A percentile compares a stretch with the other conserved stretches of the same genome.
These are phyloP conservation scores for Cupressus sempervirens DNA, from an alignment of 75 land plant species.

Conservation along the genomic window DNA sequence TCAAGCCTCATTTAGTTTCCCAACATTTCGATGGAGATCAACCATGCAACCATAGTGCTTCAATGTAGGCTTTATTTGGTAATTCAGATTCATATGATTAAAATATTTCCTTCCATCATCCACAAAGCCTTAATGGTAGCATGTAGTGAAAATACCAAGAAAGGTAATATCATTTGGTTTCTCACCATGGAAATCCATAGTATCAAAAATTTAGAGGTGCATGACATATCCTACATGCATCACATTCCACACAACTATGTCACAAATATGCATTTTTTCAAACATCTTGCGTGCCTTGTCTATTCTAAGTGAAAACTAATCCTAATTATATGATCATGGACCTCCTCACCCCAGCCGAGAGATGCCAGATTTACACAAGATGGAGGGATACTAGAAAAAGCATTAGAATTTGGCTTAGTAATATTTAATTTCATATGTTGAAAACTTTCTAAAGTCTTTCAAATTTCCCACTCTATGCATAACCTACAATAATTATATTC, in stretches of 20 bases:
- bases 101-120: slow-evolving; percentile 13
- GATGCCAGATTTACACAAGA: slow-evolving; percentile 24
- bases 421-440: slow-evolving; percentile 14
- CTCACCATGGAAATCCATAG: slow-evolving; percentile 30
- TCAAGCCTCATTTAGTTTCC: slow-evolving; percentile 21
- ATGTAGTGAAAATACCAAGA: slow-evolving; percentile 23
- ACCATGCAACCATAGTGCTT: slow-evolving; percentile 26
- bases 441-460: slow-evolving; percentile 20
- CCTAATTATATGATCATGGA: slow-evolving; percentile 20
- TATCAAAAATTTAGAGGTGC: slow-evolving; percentile 9
- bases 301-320: slow-evolving; percentile 9
- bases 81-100: slow-evolving; percentile 10
- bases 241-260: slow-evolving; percentile 17
- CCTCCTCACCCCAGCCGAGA: slow-evolving; percentile 10
- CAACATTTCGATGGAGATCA: slow-evolving; percentile 25
- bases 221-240: slow-evolving; percentile 20
- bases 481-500: slow-evolving; percentile 20
- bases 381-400: slow-evolving; percentile 13
- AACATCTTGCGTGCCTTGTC: slow-evolving; percentile 22
- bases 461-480: slow-evolving; percentile 16
- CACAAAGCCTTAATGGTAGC: slow-evolving; percentile 18
- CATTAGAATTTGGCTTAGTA: slow-evolving; percentile 4
- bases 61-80: slow-evolving; percentile 6
- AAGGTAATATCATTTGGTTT: slow-evolving; percentile 31
- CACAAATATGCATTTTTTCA: slow-evolving; percentile 18